Percentiles rank a stretch among this genome's conserved stretches.
Evolutionary conservation across 164 flowering plant species (phyloP).

Genomic region (Malania oleifera): DNA sequence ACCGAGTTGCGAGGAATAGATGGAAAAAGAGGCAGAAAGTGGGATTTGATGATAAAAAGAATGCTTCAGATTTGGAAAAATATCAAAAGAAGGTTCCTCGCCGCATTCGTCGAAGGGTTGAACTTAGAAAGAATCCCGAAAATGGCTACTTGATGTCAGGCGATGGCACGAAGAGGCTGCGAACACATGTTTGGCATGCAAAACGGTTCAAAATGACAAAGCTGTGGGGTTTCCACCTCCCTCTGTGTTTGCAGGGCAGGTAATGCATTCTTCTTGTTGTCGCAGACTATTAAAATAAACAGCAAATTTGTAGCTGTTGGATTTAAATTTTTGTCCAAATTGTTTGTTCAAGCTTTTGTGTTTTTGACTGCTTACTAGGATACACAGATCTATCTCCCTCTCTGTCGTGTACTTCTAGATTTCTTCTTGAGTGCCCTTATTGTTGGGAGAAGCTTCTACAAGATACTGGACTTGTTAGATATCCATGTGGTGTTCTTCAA

Average conservation of each 20-base stretch:
- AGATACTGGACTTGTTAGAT: too few species aligned
- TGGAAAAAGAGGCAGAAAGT: constrained; percentile 29
- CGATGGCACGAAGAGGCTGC: constrained; percentile 83
- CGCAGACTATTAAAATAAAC: neutral
- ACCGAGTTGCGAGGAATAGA: constrained; percentile 30
- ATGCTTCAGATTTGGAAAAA: constrained; percentile 12
- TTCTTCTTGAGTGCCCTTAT: neutral
- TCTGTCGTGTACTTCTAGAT: neutral
- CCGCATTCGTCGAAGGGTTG: constrained; percentile 43
- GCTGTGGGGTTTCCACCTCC: constrained; percentile 83
- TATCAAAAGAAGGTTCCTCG: constrained; percentile 42
- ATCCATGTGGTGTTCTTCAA: too few species aligned
- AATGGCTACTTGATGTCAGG: constrained; percentile 52
- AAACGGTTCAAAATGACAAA: constrained; percentile 79
- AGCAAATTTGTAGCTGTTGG: neutral
- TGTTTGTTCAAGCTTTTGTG: neutral
- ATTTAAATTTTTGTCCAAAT: neutral
- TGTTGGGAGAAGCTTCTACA: too few species aligned
- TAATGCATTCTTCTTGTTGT: constrained; percentile 18
- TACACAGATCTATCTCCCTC: neutral
- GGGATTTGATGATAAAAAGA: constrained; percentile 11
- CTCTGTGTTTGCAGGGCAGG: constrained; percentile 82
- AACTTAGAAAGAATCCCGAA: constrained; percentile 46
- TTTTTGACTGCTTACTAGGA: neutral
- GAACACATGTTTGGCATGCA: constrained; percentile 94